A percentile compares a stretch with the other conserved stretches of the same genome.
phyloP scores from a whole-genome alignment of 2,329 filamentous ascomycete species.

The Helotiales sp. region DNA sequence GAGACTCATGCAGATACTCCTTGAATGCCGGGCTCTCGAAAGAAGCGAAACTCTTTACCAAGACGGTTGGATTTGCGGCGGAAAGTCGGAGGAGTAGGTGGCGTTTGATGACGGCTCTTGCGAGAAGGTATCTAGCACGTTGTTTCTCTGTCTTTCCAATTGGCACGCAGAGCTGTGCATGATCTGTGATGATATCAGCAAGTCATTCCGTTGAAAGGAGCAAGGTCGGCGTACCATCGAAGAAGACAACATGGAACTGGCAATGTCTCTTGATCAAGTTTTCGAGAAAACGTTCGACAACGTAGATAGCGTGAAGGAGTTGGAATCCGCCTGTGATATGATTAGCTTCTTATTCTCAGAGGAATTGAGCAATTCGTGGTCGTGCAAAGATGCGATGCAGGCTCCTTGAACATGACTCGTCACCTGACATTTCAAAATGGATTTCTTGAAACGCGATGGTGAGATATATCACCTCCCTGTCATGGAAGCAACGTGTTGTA shows the following conservation, averaged over 20 bases:
- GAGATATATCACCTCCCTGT: not conserved
- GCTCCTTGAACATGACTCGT: not conserved
- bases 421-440: not conserved
- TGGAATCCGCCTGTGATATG: constrained; percentile 61
- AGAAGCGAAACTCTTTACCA: constrained; percentile 45
- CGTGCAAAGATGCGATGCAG: not conserved
- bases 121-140: constrained; percentile 52
- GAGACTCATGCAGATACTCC: constrained; percentile 52
- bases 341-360: constrained; percentile 16
- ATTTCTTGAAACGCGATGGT: not conserved
- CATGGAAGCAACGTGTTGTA: not conserved
- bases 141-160: constrained; percentile 34
- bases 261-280: constrained; percentile 63
- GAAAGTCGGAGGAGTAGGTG: constrained; percentile 46
- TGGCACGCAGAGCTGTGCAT: constrained; percentile 57
- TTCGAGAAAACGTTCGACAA: constrained; percentile 65
- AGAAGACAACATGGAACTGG: constrained; percentile 71
- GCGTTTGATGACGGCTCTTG: constrained; percentile 61
- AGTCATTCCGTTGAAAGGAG: not conserved
- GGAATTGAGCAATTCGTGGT: not conserved
- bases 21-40: constrained; percentile 50
- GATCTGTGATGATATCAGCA: constrained; percentile 33
- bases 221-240: constrained; percentile 38
- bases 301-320: constrained; percentile 68
- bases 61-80: constrained; percentile 26